Base-by-base conservation (phyloP, 1,284 basidiomycete genomes). In the Fomitopsis palustris region DNA sequence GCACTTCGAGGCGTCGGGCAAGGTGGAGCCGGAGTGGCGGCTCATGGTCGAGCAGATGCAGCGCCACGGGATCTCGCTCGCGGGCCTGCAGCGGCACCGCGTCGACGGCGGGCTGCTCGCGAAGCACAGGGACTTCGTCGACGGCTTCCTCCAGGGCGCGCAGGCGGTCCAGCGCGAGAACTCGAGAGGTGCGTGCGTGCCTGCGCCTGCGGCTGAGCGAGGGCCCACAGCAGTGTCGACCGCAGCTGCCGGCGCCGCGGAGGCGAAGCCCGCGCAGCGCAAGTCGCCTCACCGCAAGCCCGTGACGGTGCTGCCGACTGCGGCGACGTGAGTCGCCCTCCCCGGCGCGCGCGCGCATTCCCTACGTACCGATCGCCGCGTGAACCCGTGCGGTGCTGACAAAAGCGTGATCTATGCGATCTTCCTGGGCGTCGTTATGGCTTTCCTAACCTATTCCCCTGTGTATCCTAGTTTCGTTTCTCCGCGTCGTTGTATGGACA, bases 1-100 rank as follows among this genome's bases (percentile, higher is more conserved):
- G 3, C 71, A 72, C 54, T 85, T 92, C 54, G 92, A 93, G 75
- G 83, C 85, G 12, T 86, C 86, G 19, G 81, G 83, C 61, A 88
- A 87, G 65, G 83, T 95, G 33, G 91, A 94, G 67, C 85, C 86
- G 4, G 83, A 83, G 43, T 96, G 92, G 92, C 84, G 82, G 61
- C 75, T 80, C 52, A 74, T 92, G 59, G 76, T 91, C 25, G 77
- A 84, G 56, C 85, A 89, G 73, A 75, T 92, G 9, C 80, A 82
- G 41, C 81, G 79, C 27, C 52, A 45, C 23, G 45, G 55, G n/a
- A 76, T 80, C 53, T 73, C 91, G 57, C 76, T 91, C 27, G 77
- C 83, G 55, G 85, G 88, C 72, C 75, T 92, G 7, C 80, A 82
- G 39, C 81, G 78, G 27, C 80, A 85, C 66, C 88, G 88, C 31